phyloP scores from a whole-genome alignment of 2,329 filamentous ascomycete genomes.

The Xylaria digitata region DNA sequence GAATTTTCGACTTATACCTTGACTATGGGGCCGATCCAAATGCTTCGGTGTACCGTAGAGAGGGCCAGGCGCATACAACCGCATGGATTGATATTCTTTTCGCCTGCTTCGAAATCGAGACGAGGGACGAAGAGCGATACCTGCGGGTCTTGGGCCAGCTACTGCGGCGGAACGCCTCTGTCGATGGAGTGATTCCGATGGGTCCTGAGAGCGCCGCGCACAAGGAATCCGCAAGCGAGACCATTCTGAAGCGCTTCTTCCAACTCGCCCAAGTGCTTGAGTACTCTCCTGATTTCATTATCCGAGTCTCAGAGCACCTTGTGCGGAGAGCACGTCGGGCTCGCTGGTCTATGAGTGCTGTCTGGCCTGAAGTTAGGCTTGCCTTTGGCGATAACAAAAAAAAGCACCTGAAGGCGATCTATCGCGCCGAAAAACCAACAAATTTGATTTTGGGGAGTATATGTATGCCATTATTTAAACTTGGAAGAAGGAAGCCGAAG shows the following conservation, averaged over 20 bases:
- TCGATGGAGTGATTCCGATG: conserved; percentile 20
- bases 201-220: conserved; percentile 8
- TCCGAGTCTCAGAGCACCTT: conserved; percentile 21
- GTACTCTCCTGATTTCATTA: conserved; percentile 15
- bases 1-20: conserved; percentile 25
- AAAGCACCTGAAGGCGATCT: conserved; percentile 20
- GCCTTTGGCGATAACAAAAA: conserved; percentile 15
- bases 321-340: conserved; percentile 22
- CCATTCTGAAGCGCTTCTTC: conserved; percentile 29
- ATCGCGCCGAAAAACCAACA: conserved; percentile 12
- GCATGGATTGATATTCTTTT: conserved; percentile 32
- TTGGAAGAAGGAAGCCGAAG: not conserved
- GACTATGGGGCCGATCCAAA: conserved; percentile 21
- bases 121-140: conserved; percentile 22
- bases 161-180: conserved; percentile 17
- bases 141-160: conserved; percentile 21
- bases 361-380: conserved; percentile 22
- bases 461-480: conserved; percentile 9
- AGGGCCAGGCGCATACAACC: conserved; percentile 25
- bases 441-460: not conserved
- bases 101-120: conserved; percentile 25
- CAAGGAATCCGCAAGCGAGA: conserved; percentile 17
- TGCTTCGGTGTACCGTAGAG: conserved; percentile 24
- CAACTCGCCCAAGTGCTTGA: conserved; percentile 18
- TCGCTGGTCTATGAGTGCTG: conserved; percentile 18